These are phyloP conservation scores for Huntiella bhutanensis DNA, from an alignment of 2,329 filamentous ascomycete species.

Conservation along the genomic window DNA sequence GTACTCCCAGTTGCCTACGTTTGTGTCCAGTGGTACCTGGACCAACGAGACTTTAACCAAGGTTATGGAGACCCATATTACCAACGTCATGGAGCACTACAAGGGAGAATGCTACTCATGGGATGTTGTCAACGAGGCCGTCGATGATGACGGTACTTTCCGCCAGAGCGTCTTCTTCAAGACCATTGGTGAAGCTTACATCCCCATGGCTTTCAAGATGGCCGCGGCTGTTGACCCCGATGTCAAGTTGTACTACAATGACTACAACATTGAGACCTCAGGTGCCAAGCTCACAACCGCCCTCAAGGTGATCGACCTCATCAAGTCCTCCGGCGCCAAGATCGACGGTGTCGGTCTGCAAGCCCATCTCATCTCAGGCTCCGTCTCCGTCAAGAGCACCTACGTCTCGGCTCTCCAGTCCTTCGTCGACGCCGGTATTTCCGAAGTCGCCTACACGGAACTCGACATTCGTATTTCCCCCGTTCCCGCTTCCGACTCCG, in stretches of 20 bases:
- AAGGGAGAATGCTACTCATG: conserved; percentile 41
- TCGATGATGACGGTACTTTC: conserved; percentile 37
- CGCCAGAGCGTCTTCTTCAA: conserved; percentile 34
- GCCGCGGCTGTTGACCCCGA: conserved; percentile 33
- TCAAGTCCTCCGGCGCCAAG: conserved; percentile 29
- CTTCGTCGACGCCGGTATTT: conserved; percentile 24
- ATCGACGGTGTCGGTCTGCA: conserved; percentile 47
- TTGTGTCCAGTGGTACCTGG: conserved; percentile 23
- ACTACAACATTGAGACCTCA: conserved; percentile 41
- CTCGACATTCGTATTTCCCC: conserved; percentile 28
- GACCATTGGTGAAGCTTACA: conserved; percentile 35
- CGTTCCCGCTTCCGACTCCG: conserved; percentile 16
- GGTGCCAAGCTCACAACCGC: conserved; percentile 27
- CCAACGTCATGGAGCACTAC: conserved; percentile 37
- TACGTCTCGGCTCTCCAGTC: conserved; percentile 23
- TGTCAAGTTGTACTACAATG: conserved; percentile 37
- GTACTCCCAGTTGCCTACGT: conserved; percentile 27
- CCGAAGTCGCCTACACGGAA: conserved; percentile 35
- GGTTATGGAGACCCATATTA: conserved; percentile 36
- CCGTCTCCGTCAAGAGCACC: conserved; percentile 24
- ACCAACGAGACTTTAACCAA: conserved; percentile 36
- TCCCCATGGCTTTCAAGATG: conserved; percentile 37
- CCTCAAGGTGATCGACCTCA: conserved; percentile 25
- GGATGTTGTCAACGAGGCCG: conserved; percentile 48
- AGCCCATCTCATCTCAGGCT: conserved; percentile 37